Conservation (phyloP, 2,329 filamentous ascomycete species). For the Xylaria multiplex region DNA sequence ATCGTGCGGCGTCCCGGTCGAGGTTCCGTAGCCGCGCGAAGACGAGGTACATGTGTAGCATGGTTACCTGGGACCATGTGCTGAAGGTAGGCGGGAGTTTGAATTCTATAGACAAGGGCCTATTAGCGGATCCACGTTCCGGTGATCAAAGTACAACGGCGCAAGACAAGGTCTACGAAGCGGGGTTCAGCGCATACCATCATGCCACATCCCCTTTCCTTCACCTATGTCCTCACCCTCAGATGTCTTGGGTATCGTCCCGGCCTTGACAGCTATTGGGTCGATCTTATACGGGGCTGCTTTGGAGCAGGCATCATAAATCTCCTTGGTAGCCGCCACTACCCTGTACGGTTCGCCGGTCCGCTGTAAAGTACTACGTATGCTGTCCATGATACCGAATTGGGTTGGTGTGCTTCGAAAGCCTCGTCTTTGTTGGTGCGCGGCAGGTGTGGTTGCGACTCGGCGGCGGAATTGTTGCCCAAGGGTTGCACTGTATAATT, state of each 20-base stretch:
- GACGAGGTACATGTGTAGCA: constrained; percentile 94
- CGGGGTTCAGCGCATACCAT: constrained; percentile 62
- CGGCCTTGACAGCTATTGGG: constrained; percentile 71
- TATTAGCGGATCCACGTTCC: constrained; percentile 17
- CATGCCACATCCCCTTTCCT: constrained; percentile 82
- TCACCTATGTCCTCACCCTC: constrained; percentile 85
- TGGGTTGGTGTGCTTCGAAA: constrained; percentile 53
- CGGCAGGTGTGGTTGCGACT: constrained; percentile 18
- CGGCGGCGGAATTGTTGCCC: constrained; percentile 27
- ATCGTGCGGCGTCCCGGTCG: constrained; percentile 72
- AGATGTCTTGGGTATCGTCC: constrained; percentile 74
- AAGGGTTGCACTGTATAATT: constrained; percentile 38
- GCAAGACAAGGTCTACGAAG: neutral
- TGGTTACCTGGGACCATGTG: constrained; percentile 95
- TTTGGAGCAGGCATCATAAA: constrained; percentile 79
- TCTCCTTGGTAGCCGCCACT: constrained; percentile 78
- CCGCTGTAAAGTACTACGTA: constrained; percentile 47
- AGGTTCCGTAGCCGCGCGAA: constrained; percentile 85
- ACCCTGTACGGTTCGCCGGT: constrained; percentile 71
- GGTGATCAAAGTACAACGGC: constrained; percentile 13
- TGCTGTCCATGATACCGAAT: constrained; percentile 41
- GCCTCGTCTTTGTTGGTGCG: constrained; percentile 45
- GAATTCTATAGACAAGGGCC: constrained; percentile 65
- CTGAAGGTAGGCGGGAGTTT: constrained; percentile 87
- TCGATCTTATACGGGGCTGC: constrained; percentile 82